Evolutionary conservation across 441 rosid species (phyloP).

Genomic region (Breynia disticha): DNA sequence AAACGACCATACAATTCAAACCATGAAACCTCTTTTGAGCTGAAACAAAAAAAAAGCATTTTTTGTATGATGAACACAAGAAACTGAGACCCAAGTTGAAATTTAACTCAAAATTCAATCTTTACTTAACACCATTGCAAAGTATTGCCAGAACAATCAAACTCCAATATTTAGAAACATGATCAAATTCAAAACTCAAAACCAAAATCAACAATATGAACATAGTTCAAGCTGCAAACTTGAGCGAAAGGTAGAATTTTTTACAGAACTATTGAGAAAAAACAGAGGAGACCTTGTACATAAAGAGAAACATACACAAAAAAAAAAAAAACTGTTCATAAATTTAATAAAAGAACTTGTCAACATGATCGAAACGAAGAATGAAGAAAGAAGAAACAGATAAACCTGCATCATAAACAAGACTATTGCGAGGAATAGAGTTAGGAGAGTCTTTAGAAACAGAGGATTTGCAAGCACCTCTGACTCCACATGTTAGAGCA

Average conservation of each 20-base stretch:
- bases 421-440: conserved; percentile 58
- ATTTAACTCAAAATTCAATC: not conserved
- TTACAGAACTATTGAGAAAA: not conserved
- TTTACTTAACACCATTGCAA: not conserved
- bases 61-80: too few relatives aligned
- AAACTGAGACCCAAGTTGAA: not conserved
- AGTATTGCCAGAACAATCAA: not conserved
- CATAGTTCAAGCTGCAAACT: not conserved
- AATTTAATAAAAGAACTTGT: not conserved
- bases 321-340: too few relatives aligned
- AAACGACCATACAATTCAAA: too few relatives aligned
- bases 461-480: conserved; percentile 45
- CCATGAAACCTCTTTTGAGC: too few relatives aligned
- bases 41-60: not conserved
- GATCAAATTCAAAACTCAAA: not conserved
- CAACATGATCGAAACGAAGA: not conserved
- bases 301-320: too few relatives aligned
- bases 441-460: conserved; percentile 44
- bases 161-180: not conserved
- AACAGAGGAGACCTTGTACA: not conserved
- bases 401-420: conserved; percentile 63
- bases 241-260: not conserved
- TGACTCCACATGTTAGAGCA: conserved; percentile 38
- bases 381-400: not conserved
- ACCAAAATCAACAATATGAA: not conserved